Conservation (phyloP, 2,329 filamentous ascomycete genomes). For the Bisporella sp. region DNA sequence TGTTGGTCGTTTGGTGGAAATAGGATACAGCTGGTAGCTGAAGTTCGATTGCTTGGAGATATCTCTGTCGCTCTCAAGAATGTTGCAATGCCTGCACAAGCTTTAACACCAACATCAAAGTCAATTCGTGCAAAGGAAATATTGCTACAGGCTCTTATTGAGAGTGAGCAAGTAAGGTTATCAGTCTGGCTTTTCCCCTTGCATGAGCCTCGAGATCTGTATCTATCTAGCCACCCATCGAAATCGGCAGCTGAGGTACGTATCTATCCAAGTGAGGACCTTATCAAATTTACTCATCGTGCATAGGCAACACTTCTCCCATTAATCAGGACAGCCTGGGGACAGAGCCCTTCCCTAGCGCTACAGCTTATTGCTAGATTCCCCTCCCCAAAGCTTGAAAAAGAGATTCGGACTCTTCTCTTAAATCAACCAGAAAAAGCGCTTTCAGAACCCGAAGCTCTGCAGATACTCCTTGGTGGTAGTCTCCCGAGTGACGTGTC, state of each 20-base stretch:
- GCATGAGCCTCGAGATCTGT: constrained; percentile 50
- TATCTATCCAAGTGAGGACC: constrained; percentile 6
- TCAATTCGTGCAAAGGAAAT: constrained; percentile 74
- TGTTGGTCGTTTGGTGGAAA: constrained; percentile 97
- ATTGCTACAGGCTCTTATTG: constrained; percentile 71
- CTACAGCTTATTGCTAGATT: constrained; percentile 78
- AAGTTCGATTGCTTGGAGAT: constrained; percentile 74
- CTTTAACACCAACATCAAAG: constrained; percentile 39
- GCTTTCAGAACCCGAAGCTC: constrained; percentile 70
- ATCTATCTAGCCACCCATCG: constrained; percentile 2
- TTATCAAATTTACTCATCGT: constrained; percentile 1
- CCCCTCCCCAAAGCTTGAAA: constrained; percentile 62
- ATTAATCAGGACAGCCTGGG: constrained; percentile 78
- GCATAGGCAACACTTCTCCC: constrained; percentile 33
- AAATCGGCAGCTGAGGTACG: constrained; percentile 38
- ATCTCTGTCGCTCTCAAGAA: constrained; percentile 60
- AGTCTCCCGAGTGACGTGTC: constrained; percentile 72
- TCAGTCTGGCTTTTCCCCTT: constrained; percentile 87
- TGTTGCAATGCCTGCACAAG: constrained; percentile 50
- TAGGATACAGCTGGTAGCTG: constrained; percentile 85
- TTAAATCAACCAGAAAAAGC: constrained; percentile 80
- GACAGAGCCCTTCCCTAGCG: constrained; percentile 77
- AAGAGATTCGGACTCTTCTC: constrained; percentile 72
- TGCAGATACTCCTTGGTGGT: constrained; percentile 74
- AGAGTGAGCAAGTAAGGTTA: constrained; percentile 77